phyloP scores from a whole-genome alignment of 2,329 filamentous ascomycete species.

The Paraphaeosphaeria sporulosa region DNA sequence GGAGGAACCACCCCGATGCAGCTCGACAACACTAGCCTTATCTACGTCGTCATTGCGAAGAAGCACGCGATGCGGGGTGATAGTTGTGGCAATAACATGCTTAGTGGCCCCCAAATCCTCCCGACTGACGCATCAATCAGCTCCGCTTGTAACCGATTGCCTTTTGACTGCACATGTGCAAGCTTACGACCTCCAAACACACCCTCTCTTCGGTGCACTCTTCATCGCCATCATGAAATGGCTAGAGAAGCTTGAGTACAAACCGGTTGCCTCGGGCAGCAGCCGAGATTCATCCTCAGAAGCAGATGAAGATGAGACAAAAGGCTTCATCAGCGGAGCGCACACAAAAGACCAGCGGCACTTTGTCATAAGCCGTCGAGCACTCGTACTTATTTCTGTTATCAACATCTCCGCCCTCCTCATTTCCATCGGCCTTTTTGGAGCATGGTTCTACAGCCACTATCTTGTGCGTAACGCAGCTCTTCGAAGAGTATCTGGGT shows the following conservation, averaged over 20 bases:
- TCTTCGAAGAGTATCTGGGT: constrained; percentile 12
- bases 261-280: background rate
- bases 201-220: background rate
- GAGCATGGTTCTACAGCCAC: constrained; percentile 5
- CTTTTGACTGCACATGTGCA: background rate
- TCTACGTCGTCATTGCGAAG: background rate
- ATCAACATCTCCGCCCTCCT: constrained; percentile 1
- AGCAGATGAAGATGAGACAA: constrained; percentile 11
- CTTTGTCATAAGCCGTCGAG: background rate
- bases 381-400: background rate
- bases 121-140: background rate
- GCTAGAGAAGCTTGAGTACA: constrained; percentile 13
- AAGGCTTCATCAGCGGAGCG: constrained; percentile 9
- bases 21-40: constrained; percentile 1
- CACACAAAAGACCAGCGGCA: background rate
- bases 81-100: background rate
- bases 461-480: constrained; percentile 15
- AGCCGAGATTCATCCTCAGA: constrained; percentile 9
- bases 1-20: background rate
- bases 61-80: constrained; percentile 1
- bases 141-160: background rate
- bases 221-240: background rate
- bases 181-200: background rate
- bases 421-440: constrained; percentile 9
- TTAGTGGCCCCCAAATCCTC: background rate